Percentiles rank a stretch among this genome's conserved stretches.
Conservation (phyloP, 2,329 filamentous ascomycete species). For the Fusarium vanettenii region DNA sequence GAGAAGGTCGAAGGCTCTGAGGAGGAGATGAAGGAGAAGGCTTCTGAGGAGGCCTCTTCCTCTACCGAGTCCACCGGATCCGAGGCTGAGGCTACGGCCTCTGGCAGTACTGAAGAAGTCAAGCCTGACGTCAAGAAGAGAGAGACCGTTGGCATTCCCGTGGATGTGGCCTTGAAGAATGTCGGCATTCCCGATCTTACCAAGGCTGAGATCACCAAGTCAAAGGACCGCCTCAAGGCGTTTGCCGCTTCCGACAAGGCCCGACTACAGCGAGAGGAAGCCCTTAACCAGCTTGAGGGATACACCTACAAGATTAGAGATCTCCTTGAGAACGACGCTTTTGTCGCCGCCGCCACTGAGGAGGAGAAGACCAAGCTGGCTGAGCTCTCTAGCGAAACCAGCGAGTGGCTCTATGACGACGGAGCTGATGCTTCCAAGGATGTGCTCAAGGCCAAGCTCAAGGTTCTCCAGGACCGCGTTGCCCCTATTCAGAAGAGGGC, state of each 20-base stretch:
- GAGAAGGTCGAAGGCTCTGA: conserved; percentile 51
- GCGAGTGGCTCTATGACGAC: conserved; percentile 93
- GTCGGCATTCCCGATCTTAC: conserved; percentile 62
- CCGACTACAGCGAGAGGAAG: conserved; percentile 82
- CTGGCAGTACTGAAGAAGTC: conserved; percentile 57
- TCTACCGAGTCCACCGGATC: conserved; percentile 40
- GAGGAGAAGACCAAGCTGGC: conserved; percentile 75
- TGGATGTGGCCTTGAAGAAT: conserved; percentile 62
- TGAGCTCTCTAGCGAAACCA: conserved; percentile 73
- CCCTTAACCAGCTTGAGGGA: conserved; percentile 90
- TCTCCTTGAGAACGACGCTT: conserved; percentile 80
- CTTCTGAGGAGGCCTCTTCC: conserved; percentile 45
- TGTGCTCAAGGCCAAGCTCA: conserved; percentile 80
- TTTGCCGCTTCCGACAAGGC: conserved; percentile 89
- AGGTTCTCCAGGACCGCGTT: conserved; percentile 81
- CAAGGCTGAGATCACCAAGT: conserved; percentile 60
- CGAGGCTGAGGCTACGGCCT: conserved; percentile 55
- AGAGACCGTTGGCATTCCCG: conserved; percentile 66
- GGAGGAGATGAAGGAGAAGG: conserved; percentile 57
- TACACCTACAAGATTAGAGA: conserved; percentile 93
- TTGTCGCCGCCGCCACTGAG: conserved; percentile 77
- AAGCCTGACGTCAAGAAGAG: conserved; percentile 69
- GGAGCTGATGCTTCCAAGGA: conserved; percentile 81
- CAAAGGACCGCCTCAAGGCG: conserved; percentile 79
- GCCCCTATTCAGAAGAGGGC: conserved; percentile 81